Evolutionary conservation across 805 yeast species (phyloP), one percentile per base, ranked within the genome.

Genomic region (Wickerhamomyces canadensis): DNA sequence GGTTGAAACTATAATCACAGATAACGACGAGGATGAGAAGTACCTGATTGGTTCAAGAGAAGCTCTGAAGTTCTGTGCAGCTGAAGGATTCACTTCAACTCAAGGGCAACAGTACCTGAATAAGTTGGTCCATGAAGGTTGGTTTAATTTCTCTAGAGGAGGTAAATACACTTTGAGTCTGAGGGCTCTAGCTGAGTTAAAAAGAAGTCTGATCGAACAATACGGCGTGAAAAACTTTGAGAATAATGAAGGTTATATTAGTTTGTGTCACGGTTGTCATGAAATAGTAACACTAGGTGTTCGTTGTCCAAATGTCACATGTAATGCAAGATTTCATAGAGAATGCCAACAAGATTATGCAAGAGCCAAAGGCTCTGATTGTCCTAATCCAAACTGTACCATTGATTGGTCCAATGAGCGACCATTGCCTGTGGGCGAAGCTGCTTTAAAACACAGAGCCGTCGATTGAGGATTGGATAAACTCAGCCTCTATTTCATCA

Each of bases 401-500:
- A 46, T 44, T 15, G 45, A 41, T 36, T 46, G 51, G 53, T 13
- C 31, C 13, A 36, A 37, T 11, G n/a, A 25, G 2, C 33, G 25
- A 15, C 38, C 54, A 54, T 31, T 50, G 29, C 23, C 43, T 44
- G 43, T 44, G 21, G 46, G 44, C 23, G 41, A 37, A 33, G 37
- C 25, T 3, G 41, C 33, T 14, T 27, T 32, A 33, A 26, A 34
- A 34, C 7, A 9, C 19, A 23, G 34, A 25, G 17, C 19, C 35
- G 19, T 35, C 34, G n/a, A 43, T 31, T 12, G 41, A 37, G 14
- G 38, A 42, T 26, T 52, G 83, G 35, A 78, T 54, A 42, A 66
- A 71, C 35, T 68, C 73, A 23, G 76, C 81, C 40, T 83, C 89
- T 0, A 84, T 72, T 58, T 93, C 96, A 54, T 93, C 97, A 4